These are phyloP conservation scores for Hymenotorrendiella dingleyae DNA, from an alignment of 2,329 filamentous ascomycete genomes.

Conservation along the genomic window DNA sequence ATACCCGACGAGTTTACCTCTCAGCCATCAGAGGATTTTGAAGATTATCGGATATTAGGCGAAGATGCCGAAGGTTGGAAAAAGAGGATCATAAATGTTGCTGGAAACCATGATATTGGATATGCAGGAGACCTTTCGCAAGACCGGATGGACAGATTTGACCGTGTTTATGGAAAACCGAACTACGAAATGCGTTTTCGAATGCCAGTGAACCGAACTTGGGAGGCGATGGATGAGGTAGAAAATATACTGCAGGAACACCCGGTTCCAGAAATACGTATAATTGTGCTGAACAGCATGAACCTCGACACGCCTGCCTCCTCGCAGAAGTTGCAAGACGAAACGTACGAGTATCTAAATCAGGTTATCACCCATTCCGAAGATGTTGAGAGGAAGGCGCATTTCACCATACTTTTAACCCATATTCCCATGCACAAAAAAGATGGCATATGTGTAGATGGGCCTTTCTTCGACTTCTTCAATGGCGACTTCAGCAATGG, in stretches of 20 bases:
- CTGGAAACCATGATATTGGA: conserved; percentile 93
- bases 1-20: conserved; percentile 53
- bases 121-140: conserved; percentile 86
- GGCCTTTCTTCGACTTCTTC: conserved; percentile 14
- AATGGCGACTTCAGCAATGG: conserved; percentile 57
- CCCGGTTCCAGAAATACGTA: conserved; percentile 63
- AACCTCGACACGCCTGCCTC: conserved; percentile 82
- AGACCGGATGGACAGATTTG: conserved; percentile 74
- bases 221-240: conserved; percentile 29
- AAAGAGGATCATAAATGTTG: conserved; percentile 78
- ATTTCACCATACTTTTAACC: conserved; percentile 80
- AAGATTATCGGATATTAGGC: conserved; percentile 26
- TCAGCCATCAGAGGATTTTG: conserved; percentile 38
- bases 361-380: conserved; percentile 56
- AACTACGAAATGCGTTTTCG: conserved; percentile 85
- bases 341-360: conserved; percentile 75
- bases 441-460: conserved; percentile 29
- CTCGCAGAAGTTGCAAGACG: conserved; percentile 59
- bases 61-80: conserved; percentile 55
- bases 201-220: conserved; percentile 39
- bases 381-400: conserved; percentile 54
- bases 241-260: conserved; percentile 40
- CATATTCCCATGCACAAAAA: conserved; percentile 88
- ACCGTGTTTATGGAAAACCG: conserved; percentile 74
- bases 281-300: conserved; percentile 87